Base-by-base conservation (phyloP, 768 basidiomycete species). In the Hericium coralloides region DNA sequence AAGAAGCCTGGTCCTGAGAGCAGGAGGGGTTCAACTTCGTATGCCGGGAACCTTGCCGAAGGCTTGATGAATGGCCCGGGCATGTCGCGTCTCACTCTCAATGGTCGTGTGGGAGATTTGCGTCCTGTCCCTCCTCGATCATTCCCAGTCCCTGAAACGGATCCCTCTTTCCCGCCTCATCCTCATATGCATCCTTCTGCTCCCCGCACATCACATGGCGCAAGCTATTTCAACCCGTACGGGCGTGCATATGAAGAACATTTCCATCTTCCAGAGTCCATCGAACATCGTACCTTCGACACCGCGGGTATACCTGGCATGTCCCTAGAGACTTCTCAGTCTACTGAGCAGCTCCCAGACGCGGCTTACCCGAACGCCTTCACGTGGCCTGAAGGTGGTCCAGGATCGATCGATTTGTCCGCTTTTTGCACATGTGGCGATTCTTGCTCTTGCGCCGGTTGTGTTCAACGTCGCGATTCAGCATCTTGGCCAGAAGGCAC, bases 51-150 rank as follows among this genome's bases (percentile, higher is more conserved):
- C 18, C 10, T 17, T 10, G 20, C 43, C 12, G 43, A 45, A 45
- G 43, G 43, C 7, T n/a, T 8, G n/a, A 9, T 17, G 9, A n/a
- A 17, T 18, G n/a, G n/a, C 17, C 43, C n/a, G 43, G 18, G 4
- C 43, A 4, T 20, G 12, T 45, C 43, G 43, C 15, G 20, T 20
- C 20, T 20, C n/a, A 20, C 43, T 18, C 43, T 20, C 43, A 45
- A 64, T 26, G 18, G 55, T 17, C 62, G 65, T 17, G 57, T 59
- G 36, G 60, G 66, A 20, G 38, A 55, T 61, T 72, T 85, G 55
- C 82, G 87, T 7, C 84, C 86, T 2, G 83, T 89, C 18, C 79
- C 87, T 38, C 88, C 88, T 4, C 82, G 83, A 10, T 84, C 8
- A 8, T 31, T 31, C 31, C 31, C 43, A 20, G 6, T 17, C 15